Base-by-base conservation (phyloP, 495 filamentous ascomycete genomes). In the Xylaria curta region DNA sequence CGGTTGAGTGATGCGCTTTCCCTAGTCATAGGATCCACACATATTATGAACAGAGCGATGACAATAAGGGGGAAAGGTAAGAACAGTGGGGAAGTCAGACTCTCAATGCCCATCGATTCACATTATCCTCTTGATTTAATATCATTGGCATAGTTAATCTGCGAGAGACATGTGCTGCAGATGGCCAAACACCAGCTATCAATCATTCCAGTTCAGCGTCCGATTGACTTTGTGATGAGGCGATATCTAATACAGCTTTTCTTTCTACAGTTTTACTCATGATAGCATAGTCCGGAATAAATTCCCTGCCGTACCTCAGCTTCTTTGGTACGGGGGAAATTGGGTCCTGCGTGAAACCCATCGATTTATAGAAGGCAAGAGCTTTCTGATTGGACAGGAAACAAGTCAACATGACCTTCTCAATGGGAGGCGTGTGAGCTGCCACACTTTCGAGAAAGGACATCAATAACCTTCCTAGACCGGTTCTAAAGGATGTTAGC, bases 341-440 rank as follows among this genome's bases (percentile, higher is more conserved):
- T 56, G 89, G 88, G 79, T 95, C 92, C 69, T 84, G 83, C 42
- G 71, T 80, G 80, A 91, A 97, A 10, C 94, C 94, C 31, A 88
- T 72, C 78, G 84, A 86, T 72, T 83, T 78, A 81, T 97, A 97
- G 73, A 96, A 94, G 38, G 65, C 70, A 56, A 86, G 72, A 3
- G 87, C 94, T 26, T 75, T 80, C 66, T 74, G 73, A 81, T 97
- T 97, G 10, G 83, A 82, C 64, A 86, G 80, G 76, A 96, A 97
- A 66, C 93, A 91, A 3, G 94, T 96, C 80, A 97, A 83, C 94
- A 97, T 97, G 28, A 89, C 83, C 80, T 95, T 95, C 72, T 87
- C 82, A 63, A 94, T 78, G 0, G 84, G 84, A 3, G 84, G 82
- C 8, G 87, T 81, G 59, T 82, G 84, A 3, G 63, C 51, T 28